A percentile compares a stretch with the other conserved stretches of the same genome.
These are phyloP conservation scores for Trichosanthes truncata DNA, from an alignment of 306 rosid genomes.

Conservation along the genomic window DNA sequence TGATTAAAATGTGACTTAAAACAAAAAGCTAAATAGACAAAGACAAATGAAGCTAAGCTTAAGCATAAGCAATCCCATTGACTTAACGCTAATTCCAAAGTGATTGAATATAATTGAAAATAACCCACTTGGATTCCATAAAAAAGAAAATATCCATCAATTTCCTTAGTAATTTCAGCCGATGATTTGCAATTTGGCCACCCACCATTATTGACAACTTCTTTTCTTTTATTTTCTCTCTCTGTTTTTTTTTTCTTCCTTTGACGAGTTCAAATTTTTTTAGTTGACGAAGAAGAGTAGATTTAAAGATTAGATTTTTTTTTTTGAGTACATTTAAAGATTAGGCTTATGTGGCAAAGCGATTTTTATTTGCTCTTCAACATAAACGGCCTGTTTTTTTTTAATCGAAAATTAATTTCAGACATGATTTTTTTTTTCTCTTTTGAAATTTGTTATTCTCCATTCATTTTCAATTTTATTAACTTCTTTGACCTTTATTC, in stretches of 20 bases:
- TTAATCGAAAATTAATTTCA: too few species aligned
- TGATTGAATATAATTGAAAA: background rate
- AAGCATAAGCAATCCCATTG: background rate
- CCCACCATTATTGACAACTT: background rate
- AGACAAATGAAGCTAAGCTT: background rate
- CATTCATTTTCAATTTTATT: background rate
- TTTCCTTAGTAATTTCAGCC: conserved; percentile 4
- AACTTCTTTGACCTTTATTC: too few species aligned
- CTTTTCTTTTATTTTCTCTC: background rate
- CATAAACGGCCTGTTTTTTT: background rate
- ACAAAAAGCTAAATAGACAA: background rate
- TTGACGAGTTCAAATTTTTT: background rate
- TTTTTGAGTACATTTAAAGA: background rate
- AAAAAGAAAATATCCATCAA: background rate
- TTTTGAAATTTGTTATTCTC: background rate
- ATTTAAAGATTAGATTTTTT: background rate
- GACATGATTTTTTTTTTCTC: too few species aligned
- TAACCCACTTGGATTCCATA: background rate
- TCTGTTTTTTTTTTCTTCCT: background rate
- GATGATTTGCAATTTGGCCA: conserved; percentile 2
- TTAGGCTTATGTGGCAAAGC: background rate
- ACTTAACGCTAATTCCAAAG: background rate
- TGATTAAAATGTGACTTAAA: too few species aligned
- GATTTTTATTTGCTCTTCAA: too few species aligned
- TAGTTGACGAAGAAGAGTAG: background rate